Conservation (phyloP, 768 basidiomycete genomes). For the Antrodiella citrinella region DNA sequence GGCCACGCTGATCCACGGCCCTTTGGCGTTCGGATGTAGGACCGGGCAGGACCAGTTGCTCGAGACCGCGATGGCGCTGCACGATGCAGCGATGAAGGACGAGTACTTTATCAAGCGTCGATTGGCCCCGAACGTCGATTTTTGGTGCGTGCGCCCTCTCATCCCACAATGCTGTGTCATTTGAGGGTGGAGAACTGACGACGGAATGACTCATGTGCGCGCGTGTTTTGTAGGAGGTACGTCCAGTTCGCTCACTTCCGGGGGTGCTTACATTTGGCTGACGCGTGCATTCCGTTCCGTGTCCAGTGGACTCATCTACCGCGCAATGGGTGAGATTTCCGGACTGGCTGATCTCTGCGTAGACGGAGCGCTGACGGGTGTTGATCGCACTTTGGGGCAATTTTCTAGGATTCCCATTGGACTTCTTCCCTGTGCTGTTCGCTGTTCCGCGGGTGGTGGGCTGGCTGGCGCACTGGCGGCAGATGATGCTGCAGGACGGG, state of each 20-base stretch:
- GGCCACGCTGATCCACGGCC: no score
- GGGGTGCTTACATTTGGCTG: background rate
- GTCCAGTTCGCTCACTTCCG: background rate
- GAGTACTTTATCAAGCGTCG: constrained; percentile 80
- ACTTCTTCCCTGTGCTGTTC: constrained; percentile 92
- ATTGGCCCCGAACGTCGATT: constrained; percentile 87
- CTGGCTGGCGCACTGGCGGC: constrained; percentile 91
- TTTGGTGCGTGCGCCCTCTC: constrained; percentile 58
- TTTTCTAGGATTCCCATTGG: constrained; percentile 73
- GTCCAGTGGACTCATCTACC: constrained; percentile 76
- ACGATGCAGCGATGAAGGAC: constrained; percentile 71
- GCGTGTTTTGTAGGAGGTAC: background rate
- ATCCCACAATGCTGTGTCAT: background rate
- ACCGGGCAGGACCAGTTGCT: constrained; percentile 81
- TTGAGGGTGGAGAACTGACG: no score
- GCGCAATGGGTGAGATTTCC: constrained; percentile 68
- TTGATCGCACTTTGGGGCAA: background rate
- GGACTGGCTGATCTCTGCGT: background rate
- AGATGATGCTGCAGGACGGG: constrained; percentile 88
- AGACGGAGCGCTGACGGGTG: background rate
- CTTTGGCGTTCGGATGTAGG: constrained; percentile 27
- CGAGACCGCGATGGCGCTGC: constrained; percentile 50
- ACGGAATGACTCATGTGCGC: background rate
- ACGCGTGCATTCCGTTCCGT: background rate
- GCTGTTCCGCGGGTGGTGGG: constrained; percentile 89